Base-by-base conservation (phyloP, 2,329 filamentous ascomycete species). In the Sordariomycetes sp. region DNA sequence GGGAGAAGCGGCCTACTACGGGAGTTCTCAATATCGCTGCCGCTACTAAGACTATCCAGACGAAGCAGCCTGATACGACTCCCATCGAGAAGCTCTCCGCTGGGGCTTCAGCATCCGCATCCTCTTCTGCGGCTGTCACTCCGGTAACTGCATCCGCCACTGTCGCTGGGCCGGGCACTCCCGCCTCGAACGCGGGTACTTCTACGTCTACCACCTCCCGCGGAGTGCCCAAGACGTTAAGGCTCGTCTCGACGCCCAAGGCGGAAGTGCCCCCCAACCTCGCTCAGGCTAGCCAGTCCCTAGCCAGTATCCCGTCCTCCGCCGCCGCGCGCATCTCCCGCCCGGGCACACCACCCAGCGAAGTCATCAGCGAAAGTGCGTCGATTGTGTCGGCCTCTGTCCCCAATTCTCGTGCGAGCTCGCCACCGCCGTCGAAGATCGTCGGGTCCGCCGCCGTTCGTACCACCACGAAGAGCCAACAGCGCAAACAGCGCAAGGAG, bases 401-500 rank as follows among this genome's bases (percentile, higher is more conserved):
- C 36, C 89, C 79, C 1, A 74, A 75, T 17, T 83, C 88, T 15
- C 80, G 87, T 51, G 82, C 87, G 17, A 87, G 77, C 65, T 90
- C 87, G 3, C 87, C 88, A 3, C 86, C 85, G 8, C 79, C 79
- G 12, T 54, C 53, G 12, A 64, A 75, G 3, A 85, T 78, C 63
- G 74, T 90, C 53, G 87, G 87, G 4, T 82, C 82, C 53, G 86
- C 86, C 4, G 82, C 85, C 15, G 75, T 88, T 2, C 78, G 86
- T 59, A 73, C 75, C 24, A 87, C 85, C 52, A 90, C 87, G 10
- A 91, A 90, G 73, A 90, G 84, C 64, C 85, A 89, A 66, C 81
- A 87, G 66, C 86, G 87, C 66, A 92, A 91, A 69, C 82, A 88
- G 64, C 81, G 85, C 61, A 85, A 84, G 66, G 84, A 86, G 61